Evolutionary conservation across 1,284 basidiomycete species (phyloP).

Genomic region (Grifola frondosa): DNA sequence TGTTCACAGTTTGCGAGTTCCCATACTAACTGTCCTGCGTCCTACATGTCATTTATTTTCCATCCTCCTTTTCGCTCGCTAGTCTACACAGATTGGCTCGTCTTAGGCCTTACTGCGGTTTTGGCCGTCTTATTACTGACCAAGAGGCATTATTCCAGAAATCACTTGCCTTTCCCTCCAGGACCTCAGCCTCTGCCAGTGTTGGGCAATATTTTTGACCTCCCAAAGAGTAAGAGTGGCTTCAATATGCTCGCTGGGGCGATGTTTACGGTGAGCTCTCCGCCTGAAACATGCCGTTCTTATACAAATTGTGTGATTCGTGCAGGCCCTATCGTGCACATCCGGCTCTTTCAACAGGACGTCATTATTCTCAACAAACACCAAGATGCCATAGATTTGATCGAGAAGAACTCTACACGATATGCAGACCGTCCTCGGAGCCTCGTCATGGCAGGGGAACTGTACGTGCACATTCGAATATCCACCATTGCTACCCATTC

Average conservation of each 20-base stretch:
- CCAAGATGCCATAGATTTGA: constrained; percentile 14
- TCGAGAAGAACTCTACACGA: constrained; percentile 11
- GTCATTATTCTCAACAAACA: constrained; percentile 16
- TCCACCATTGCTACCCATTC: neutral
- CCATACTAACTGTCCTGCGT: no score
- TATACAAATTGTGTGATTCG: neutral
- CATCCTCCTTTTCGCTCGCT: no score
- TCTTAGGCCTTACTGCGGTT: no score
- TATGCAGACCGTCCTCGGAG: constrained; percentile 15
- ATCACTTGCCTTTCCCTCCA: constrained; percentile 8
- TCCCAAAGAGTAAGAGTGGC: constrained; percentile 11
- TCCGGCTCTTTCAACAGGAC: constrained; percentile 8
- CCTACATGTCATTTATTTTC: no score
- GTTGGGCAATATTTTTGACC: constrained; percentile 15
- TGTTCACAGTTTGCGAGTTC: no score
- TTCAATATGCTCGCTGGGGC: constrained; percentile 9
- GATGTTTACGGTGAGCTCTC: constrained; percentile 6
- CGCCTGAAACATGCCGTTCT: neutral
- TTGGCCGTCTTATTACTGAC: no score
- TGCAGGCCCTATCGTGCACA: constrained; percentile 12
- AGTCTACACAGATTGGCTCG: no score
- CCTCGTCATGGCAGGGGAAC: constrained; percentile 6
- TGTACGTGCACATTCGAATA: no score
- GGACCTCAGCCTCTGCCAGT: constrained; percentile 15
- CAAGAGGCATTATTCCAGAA: no score